Evolutionary conservation across 768 basidiomycete species (phyloP).

Genomic region (Grammothele lineata): DNA sequence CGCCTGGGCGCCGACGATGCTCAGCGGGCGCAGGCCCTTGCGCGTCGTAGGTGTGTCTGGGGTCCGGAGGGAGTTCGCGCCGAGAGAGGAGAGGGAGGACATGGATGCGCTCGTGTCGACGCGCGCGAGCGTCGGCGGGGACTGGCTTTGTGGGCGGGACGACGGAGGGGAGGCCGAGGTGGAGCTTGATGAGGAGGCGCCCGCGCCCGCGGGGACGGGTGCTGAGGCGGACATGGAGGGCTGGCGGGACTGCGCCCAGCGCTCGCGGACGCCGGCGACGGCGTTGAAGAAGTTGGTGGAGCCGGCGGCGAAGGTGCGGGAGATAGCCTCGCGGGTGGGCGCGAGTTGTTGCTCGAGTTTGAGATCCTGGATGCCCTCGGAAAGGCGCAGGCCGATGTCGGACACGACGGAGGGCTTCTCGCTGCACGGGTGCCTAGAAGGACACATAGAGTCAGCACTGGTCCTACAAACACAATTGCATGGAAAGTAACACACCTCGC

Average conservation of each 20-base stretch:
- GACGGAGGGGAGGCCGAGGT: constrained; percentile 5
- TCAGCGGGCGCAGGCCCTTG: constrained; percentile 25
- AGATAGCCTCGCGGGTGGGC: constrained; percentile 86
- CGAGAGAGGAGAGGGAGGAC: too few species aligned
- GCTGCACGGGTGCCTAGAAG: constrained; percentile 82
- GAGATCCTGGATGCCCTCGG: constrained; percentile 92
- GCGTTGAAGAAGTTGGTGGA: constrained; percentile 85
- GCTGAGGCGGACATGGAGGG: not conserved
- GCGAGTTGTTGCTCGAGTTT: constrained; percentile 92
- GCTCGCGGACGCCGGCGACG: constrained; percentile 80
- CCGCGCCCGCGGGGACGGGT: too few species aligned
- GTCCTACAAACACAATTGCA: too few species aligned
- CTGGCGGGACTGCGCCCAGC: constrained; percentile 53
- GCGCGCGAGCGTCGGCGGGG: not conserved
- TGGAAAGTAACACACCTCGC: constrained; percentile 55
- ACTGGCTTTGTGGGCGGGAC: constrained; percentile 6
- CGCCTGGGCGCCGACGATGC: constrained; percentile 23
- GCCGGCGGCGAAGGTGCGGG: constrained; percentile 66
- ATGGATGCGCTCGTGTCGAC: not conserved
- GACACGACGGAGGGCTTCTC: constrained; percentile 86
- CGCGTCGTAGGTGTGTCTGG: constrained; percentile 11
- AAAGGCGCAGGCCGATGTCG: constrained; percentile 87
- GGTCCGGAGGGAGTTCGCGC: not conserved
- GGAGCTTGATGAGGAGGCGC: constrained; percentile 9
- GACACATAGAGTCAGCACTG: too few species aligned